Conservation (phyloP, 2,329 filamentous ascomycete genomes). For the Monosporascus sp. region DNA sequence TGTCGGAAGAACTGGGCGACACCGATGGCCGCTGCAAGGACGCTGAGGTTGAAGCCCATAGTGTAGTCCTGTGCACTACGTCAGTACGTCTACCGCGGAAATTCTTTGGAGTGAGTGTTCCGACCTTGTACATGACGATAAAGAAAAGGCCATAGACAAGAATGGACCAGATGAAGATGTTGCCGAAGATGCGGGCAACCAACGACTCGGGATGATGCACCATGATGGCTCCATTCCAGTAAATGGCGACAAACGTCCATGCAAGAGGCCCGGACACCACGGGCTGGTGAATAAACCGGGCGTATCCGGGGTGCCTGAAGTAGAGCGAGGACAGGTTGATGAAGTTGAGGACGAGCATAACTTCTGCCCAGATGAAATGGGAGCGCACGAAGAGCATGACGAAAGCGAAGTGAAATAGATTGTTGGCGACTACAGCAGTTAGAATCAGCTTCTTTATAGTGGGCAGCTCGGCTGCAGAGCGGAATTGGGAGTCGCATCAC, state of each 20-base stretch:
- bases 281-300: slow-evolving; percentile 70
- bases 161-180: slow-evolving; percentile 83
- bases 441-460: neutral
- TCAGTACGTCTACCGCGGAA: slow-evolving; percentile 3
- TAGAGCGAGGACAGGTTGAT: slow-evolving; percentile 75
- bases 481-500: too few relatives aligned
- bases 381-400: slow-evolving; percentile 76
- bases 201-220: slow-evolving; percentile 62
- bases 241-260: slow-evolving; percentile 81
- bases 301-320: slow-evolving; percentile 69
- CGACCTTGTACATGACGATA: slow-evolving; percentile 65
- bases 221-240: slow-evolving; percentile 84
- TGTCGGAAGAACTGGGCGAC: slow-evolving; percentile 71
- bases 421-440: slow-evolving; percentile 54
- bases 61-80: slow-evolving; percentile 53
- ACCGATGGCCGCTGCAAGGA: slow-evolving; percentile 69
- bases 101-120: slow-evolving; percentile 11
- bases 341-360: slow-evolving; percentile 75
- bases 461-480: too few relatives aligned
- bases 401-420: slow-evolving; percentile 76
- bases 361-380: slow-evolving; percentile 69
- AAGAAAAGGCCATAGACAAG: slow-evolving; percentile 73
- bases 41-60: slow-evolving; percentile 73
- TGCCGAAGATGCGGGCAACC: slow-evolving; percentile 73
- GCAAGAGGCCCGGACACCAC: slow-evolving; percentile 73